These are phyloP conservation scores for Tardiomyces depauwii DNA, from an alignment of 1,139 yeast species.

Conservation along the genomic window DNA sequence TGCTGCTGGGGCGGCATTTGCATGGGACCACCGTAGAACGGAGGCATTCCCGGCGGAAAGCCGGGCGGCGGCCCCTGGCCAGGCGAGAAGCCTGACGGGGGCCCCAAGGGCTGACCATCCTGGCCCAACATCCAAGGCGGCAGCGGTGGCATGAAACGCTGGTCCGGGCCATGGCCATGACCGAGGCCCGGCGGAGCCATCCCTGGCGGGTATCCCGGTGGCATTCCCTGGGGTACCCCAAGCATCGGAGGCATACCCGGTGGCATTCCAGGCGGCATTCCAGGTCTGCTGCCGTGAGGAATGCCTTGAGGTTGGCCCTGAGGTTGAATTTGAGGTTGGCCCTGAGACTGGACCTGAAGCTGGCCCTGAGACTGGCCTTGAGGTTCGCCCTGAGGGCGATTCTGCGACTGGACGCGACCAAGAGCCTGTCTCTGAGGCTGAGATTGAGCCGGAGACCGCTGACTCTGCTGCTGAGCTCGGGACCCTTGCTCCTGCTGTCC, in stretches of 20 bases:
- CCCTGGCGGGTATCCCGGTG: constrained; percentile 1
- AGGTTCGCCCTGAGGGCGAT: no score
- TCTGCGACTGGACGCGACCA: no score
- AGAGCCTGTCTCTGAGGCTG: no score
- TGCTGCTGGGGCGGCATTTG: constrained; percentile 6
- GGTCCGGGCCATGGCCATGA: not conserved
- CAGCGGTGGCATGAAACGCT: constrained; percentile 6
- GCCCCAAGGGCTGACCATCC: constrained; percentile 6
- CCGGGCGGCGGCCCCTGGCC: constrained; percentile 7
- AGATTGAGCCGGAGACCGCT: no score
- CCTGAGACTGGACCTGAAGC: no score
- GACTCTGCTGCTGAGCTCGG: no score
- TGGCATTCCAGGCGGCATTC: constrained; percentile 1
- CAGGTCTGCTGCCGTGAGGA: no score
- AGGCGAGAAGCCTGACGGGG: constrained; percentile 11
- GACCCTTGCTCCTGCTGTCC: no score
- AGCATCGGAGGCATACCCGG: not conserved
- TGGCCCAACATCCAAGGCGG: constrained; percentile 15
- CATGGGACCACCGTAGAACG: constrained; percentile 8
- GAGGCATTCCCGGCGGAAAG: constrained; percentile 11
- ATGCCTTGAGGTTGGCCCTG: no score
- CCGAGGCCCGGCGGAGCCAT: not conserved
- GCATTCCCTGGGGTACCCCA: not conserved
- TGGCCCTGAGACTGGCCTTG: no score
- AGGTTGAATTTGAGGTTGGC: no score